A percentile compares a stretch with the other conserved stretches of the same genome.
These are phyloP conservation scores for Cnidoscolus chayamansa DNA, from an alignment of 441 rosid species.

Conservation along the genomic window DNA sequence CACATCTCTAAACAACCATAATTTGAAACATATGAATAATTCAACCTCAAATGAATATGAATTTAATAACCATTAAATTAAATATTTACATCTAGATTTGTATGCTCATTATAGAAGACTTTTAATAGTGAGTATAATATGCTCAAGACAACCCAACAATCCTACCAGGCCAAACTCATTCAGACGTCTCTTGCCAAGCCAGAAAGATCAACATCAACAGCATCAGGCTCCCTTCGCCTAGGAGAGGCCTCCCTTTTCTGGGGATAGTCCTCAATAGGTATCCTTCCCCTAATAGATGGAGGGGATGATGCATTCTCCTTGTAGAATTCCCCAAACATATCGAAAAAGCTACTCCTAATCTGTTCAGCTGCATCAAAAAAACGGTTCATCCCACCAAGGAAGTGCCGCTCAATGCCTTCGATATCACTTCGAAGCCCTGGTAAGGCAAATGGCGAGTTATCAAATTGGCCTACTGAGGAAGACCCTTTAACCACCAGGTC, in stretches of 20 bases:
- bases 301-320: conserved; percentile 32
- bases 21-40: too few relatives aligned
- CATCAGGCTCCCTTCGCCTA: conserved; percentile 26
- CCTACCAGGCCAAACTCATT: conserved; percentile 9
- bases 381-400: conserved; percentile 51
- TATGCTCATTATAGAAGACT: too few relatives aligned
- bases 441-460: conserved; percentile 47
- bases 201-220: conserved; percentile 53
- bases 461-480: conserved; percentile 26
- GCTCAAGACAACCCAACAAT: too few relatives aligned
- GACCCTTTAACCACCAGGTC: conserved; percentile 44
- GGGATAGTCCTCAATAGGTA: conserved; percentile 44
- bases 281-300: conserved; percentile 36
- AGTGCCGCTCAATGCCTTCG: conserved; percentile 51
- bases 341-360: conserved; percentile 54
- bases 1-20: too few relatives aligned
- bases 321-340: conserved; percentile 36
- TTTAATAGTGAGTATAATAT: too few relatives aligned
- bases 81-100: too few relatives aligned
- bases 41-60: too few relatives aligned
- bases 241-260: conserved; percentile 27
- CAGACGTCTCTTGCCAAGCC: conserved; percentile 75
- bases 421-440: conserved; percentile 74
- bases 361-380: conserved; percentile 69
- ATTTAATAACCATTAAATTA: too few relatives aligned